A percentile compares a stretch with the other conserved stretches of the same genome.
Evolutionary conservation across 2,329 filamentous ascomycete species (phyloP).

Genomic region (Atkinsonella hypoxylon): DNA sequence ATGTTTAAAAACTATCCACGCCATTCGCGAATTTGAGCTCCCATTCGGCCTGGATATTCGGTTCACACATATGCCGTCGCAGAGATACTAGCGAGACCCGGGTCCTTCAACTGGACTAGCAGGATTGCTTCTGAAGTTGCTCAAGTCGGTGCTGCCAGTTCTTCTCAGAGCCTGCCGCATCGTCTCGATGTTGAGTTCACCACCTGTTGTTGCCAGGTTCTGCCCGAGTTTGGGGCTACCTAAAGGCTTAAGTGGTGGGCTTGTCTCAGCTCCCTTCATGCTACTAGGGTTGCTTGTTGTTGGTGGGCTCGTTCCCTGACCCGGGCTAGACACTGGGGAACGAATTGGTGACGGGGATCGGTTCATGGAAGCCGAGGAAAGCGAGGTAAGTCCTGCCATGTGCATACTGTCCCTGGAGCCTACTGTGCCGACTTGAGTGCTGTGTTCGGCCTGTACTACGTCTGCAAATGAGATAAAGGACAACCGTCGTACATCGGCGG

Average conservation of each 20-base stretch:
- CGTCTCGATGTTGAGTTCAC: slow-evolving; percentile 79
- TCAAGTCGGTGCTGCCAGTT: slow-evolving; percentile 73
- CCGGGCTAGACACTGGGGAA: slow-evolving; percentile 65
- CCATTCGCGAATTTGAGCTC: too few relatives aligned
- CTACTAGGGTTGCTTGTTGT: slow-evolving; percentile 66
- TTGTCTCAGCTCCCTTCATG: slow-evolving; percentile 61
- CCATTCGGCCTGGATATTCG: too few relatives aligned
- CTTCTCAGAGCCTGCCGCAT: slow-evolving; percentile 82
- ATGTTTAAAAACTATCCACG: too few relatives aligned
- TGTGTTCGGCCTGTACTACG: slow-evolving; percentile 78
- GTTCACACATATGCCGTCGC: too few relatives aligned
- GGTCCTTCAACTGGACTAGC: slow-evolving; percentile 41
- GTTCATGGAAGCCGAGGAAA: slow-evolving; percentile 39
- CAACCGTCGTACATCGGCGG: slow-evolving; percentile 64
- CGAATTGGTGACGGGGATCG: slow-evolving; percentile 71
- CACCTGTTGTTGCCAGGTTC: slow-evolving; percentile 32
- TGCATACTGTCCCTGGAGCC: slow-evolving; percentile 59
- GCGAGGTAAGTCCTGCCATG: slow-evolving; percentile 52
- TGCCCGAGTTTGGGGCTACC: slow-evolving; percentile 50
- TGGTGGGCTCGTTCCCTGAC: slow-evolving; percentile 56
- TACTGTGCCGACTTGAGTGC: slow-evolving; percentile 35
- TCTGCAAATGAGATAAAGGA: slow-evolving; percentile 97
- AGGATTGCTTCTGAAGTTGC: slow-evolving; percentile 41
- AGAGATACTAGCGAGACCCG: slow-evolving; percentile 14
- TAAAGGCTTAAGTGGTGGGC: slow-evolving; percentile 46